A percentile compares a stretch with the other conserved stretches of the same genome.
phyloP scores from a whole-genome alignment of 768 basidiomycete species.

The Leccinellum luteum region DNA sequence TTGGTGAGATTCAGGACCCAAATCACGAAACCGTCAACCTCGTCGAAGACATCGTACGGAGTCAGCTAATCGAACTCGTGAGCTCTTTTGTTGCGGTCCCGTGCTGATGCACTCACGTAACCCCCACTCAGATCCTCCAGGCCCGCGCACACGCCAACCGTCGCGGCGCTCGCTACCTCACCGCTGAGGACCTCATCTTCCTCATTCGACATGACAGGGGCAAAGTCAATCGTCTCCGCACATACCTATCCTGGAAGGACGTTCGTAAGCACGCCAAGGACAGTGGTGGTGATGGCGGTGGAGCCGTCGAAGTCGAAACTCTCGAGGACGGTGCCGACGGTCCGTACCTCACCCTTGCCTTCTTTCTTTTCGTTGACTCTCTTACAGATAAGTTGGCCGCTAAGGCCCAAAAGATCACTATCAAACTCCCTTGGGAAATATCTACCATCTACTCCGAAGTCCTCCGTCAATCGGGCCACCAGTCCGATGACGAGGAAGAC shows the following conservation, averaged over 20 bases:
- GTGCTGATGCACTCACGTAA: background rate
- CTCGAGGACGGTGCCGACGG: slow-evolving; percentile 84
- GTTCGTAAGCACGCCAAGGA: slow-evolving; percentile 95
- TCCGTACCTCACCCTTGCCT: slow-evolving; percentile 29
- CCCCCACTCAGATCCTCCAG: slow-evolving; percentile 68
- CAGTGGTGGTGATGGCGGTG: slow-evolving; percentile 77
- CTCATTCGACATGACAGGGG: slow-evolving; percentile 92
- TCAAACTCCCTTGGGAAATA: slow-evolving; percentile 96
- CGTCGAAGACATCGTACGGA: slow-evolving; percentile 92
- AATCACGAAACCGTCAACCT: slow-evolving; percentile 83
- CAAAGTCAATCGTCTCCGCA: slow-evolving; percentile 89
- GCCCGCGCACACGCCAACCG: slow-evolving; percentile 80
- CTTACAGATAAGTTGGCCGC: slow-evolving; percentile 66
- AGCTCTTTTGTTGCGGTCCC: slow-evolving; percentile 15
- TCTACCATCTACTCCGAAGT: slow-evolving; percentile 90
- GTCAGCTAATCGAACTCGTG: slow-evolving; percentile 90
- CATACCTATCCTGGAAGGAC: slow-evolving; percentile 96
- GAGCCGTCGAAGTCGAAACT: slow-evolving; percentile 77
- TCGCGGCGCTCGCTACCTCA: slow-evolving; percentile 80
- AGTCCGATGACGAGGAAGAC: slow-evolving; percentile 93
- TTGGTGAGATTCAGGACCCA: slow-evolving; percentile 92
- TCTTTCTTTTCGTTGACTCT: background rate
- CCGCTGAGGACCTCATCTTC: slow-evolving; percentile 94
- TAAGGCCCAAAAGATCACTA: slow-evolving; percentile 90
- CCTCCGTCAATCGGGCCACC: slow-evolving; percentile 67